phyloP scores from a whole-genome alignment of 148 eudicot species.

The Simmondsia chinensis region DNA sequence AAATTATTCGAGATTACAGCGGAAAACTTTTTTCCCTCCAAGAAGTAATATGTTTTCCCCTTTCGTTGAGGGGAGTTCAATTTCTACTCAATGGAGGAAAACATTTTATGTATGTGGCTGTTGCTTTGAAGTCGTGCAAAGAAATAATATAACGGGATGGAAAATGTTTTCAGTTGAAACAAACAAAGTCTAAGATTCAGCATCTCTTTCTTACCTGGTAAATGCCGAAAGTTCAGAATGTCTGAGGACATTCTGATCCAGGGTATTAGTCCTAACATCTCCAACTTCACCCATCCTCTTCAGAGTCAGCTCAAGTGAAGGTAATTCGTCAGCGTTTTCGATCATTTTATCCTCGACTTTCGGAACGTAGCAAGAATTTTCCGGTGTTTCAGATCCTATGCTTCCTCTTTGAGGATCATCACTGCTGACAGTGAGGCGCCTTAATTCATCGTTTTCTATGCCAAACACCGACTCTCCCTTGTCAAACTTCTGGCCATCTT shows the following conservation, averaged over 20 bases:
- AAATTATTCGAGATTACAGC: too few species aligned
- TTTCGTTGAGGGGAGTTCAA: too few species aligned
- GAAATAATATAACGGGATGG: too few species aligned
- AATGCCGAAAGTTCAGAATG: conserved; percentile 62
- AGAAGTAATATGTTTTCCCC: too few species aligned
- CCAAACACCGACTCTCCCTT: conserved; percentile 19
- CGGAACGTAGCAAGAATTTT: conserved; percentile 16
- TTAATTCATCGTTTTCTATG: conserved; percentile 17
- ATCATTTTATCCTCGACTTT: conserved; percentile 16
- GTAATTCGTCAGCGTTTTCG: conserved; percentile 21
- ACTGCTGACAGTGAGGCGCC: conserved; percentile 14
- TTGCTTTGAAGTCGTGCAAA: too few species aligned
- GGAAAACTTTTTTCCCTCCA: too few species aligned
- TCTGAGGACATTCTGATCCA: conserved; percentile 37
- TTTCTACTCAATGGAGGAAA: too few species aligned
- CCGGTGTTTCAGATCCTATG: conserved; percentile 16
- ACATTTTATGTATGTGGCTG: too few species aligned
- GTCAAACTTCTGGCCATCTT: conserved; percentile 17
- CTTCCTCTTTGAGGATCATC: conserved; percentile 18
- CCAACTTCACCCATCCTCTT: conserved; percentile 37
- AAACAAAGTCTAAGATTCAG: conserved; percentile 2
- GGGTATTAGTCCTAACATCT: conserved; percentile 15
- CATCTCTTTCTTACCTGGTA: conserved; percentile 35
- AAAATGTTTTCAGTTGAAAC: too few species aligned
- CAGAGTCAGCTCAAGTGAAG: conserved; percentile 55